Percentiles rank a stretch among this genome's conserved stretches.
Evolutionary conservation across 805 yeast genomes (phyloP).

Genomic region (Grigorovia yakushimaensis): DNA sequence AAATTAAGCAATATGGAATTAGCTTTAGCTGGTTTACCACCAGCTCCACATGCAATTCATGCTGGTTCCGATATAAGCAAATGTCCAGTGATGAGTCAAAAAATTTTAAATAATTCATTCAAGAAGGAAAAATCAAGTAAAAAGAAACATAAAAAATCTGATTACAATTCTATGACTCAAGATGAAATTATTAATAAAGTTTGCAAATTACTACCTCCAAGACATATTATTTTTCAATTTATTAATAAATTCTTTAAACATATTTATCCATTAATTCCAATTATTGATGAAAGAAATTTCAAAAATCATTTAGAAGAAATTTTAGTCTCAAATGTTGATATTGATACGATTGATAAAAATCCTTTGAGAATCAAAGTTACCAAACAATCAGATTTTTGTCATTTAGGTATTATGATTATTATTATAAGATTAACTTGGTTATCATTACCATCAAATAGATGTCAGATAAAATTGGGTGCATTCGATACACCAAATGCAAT

Average conservation of each 20-base stretch:
- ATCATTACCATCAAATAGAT: conserved; percentile 38
- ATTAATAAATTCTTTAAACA: conserved; percentile 50
- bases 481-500: conserved; percentile 3
- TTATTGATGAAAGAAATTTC: conserved; percentile 44
- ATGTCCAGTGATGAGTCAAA: background rate
- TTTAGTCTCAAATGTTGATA: conserved; percentile 5
- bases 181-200: conserved; percentile 22
- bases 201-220: conserved; percentile 41
- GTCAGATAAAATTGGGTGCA: conserved; percentile 24
- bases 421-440: conserved; percentile 47
- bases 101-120: background rate
- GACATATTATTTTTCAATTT: conserved; percentile 44
- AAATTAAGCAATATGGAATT: background rate
- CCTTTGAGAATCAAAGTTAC: conserved; percentile 22
- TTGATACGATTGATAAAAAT: conserved; percentile 7
- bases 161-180: conserved; percentile 6
- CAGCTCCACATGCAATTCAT: background rate
- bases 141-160: background rate
- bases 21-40: background rate
- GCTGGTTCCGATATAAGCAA: background rate
- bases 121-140: background rate
- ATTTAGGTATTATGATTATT: conserved; percentile 41
- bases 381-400: conserved; percentile 32
- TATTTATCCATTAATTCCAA: conserved; percentile 58
- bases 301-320: conserved; percentile 25